Base-by-base conservation (phyloP, 2,329 filamentous ascomycete species). In the Talaromyces sp. region DNA sequence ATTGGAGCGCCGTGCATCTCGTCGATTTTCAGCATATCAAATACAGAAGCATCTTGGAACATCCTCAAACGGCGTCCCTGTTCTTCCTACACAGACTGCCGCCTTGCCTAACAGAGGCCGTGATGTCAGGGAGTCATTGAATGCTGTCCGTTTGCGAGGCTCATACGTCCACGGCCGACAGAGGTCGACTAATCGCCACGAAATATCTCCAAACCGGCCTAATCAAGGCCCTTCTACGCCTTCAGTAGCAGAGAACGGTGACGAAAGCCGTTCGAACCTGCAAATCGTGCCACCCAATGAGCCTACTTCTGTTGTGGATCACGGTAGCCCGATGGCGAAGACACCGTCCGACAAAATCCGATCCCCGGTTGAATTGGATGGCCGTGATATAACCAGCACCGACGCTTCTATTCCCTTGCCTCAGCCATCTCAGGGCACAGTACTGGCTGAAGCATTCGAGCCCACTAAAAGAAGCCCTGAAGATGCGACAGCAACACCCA, bases 11-110 rank as follows among this genome's bases (percentile, higher is more conserved):
- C 85, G 95, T 71, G 95, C 95, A 0, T 99, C 95, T 14, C 84
- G 93, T 66, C 84, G 95, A 69, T 99, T 98, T 72, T 98, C 95
- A 1, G 90, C 92, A 58, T 99, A 98, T 72, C 95, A 99, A 71
- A 96, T 99, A 67, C 91, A 91, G 52, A 98, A 97, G 71, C 92
- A 96, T 69, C 81, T 98, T 1, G 93, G 93, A 11, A 84, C 87
- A 17, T 88, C 89, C 43, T 84, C 89, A 17, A 92, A 88, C 74
- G 91, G 90, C 21, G 88, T 98, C 17, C 91, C 93, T 7, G 89
- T 96, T 70, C 84, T 98, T 21, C 92, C 93, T 27, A 69, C 72
- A 5, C 74, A 75, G 41, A 75, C 73, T 35, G 73, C 73, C 9
- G 85, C 81, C 24, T 74, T 75, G 9, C 93, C 93, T 5, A 96